phyloP scores from a whole-genome alignment of 2,329 filamentous ascomycete genomes.

The Cytospora mali region DNA sequence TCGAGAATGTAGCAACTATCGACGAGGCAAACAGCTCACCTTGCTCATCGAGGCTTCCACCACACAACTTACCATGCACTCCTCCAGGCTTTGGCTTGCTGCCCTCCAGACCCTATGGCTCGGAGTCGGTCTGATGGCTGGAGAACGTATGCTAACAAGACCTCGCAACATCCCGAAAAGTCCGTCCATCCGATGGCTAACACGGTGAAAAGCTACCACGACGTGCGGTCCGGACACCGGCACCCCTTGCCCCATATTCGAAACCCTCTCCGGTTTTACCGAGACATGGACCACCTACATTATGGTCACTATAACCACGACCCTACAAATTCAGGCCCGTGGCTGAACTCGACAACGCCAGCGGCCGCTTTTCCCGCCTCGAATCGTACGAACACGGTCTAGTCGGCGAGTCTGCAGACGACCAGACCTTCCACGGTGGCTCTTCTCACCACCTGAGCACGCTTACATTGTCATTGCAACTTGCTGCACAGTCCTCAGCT shows the following conservation, averaged over 20 bases:
- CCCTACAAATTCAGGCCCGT: neutral
- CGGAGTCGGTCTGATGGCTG: neutral
- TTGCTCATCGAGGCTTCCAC: neutral
- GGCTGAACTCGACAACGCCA: neutral
- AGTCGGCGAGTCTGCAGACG: neutral
- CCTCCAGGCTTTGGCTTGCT: neutral
- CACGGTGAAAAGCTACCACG: neutral
- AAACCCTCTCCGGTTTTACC: neutral
- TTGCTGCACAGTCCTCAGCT: no score
- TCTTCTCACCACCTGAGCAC: no score
- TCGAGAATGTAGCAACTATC: neutral
- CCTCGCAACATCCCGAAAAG: neutral
- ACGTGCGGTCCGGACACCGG: neutral
- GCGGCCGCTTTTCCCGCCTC: no score
- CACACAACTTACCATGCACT: neutral
- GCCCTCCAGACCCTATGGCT: neutral
- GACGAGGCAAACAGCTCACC: neutral
- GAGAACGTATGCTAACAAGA: neutral
- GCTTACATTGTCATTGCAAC: no score
- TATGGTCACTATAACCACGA: neutral
- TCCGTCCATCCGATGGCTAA: neutral
- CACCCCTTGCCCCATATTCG: neutral
- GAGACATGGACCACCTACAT: neutral
- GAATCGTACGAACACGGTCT: no score
- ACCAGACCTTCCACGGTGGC: no score